Evolutionary conservation across 345 rosid genomes (phyloP), one percentile per base, ranked within the genome.

Genomic region (Salix arbutifolia): DNA sequence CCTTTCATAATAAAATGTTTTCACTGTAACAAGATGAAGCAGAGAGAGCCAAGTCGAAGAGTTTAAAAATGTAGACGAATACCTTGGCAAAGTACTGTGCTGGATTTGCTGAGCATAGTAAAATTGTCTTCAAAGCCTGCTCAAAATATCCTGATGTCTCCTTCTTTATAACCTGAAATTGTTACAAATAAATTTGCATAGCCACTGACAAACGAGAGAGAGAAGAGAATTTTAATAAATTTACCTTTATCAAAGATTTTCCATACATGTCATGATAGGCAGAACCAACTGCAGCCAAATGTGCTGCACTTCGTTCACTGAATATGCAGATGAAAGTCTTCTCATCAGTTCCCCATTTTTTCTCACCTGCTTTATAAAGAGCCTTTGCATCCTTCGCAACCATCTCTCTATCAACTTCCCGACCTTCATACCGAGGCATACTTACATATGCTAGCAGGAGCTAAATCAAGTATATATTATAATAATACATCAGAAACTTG

Each of bases 261-360:
- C 91, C 96, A 17, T 87, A 82, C 79, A 84, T 77, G 76, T 75
- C 73, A 52, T 77, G 78, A 73, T 91, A 90, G 73, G 89, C 80
- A 61, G 71, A 6, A 79, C 50, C 67, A 52, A 89, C 84, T 58
- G 86, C 86, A 69, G 85, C 91, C 80, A 91, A 76, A 65, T 91
- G 96, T 28, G 91, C 89, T 58, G 85, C 78, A 77, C 93, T 91
- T 72, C 92, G 86, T 82, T 81, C 87, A 9, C 88, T 79, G 71
- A 89, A 91, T 72, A 85, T 79, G 53, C 35, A 72, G 74, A 91
- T 84, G 74, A 91, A 89, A 23, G 87, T 86, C 62, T 82, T 85
- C 86, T 91, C 96, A 80, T 91, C 96, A n/a, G 96, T 89, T 74
- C 93, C 96, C 13, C 79, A 67, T 78, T 50, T 87, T 86, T 77